phyloP scores from a whole-genome alignment of 1,284 basidiomycete genomes.

The Mycosarcoma maydis region DNA sequence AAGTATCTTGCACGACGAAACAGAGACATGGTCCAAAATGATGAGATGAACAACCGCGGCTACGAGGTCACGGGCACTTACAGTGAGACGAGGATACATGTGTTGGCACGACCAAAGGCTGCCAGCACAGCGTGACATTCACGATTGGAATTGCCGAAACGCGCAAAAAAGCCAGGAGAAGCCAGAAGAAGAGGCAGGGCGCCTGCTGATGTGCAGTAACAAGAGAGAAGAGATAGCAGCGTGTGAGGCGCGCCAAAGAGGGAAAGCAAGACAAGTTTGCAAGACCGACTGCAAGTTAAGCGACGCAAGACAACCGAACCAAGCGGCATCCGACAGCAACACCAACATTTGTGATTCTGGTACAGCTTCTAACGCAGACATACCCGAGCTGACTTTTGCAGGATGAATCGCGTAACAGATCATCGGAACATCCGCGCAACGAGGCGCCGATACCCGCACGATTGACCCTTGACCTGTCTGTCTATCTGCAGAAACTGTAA shows the following conservation, averaged over 20 bases:
- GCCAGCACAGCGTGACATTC: no score
- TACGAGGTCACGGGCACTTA: constrained; percentile 2
- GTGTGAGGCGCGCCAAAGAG: background rate
- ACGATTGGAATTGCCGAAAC: no score
- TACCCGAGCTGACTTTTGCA: constrained; percentile 22
- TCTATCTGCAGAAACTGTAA: constrained; percentile 28
- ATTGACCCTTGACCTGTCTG: constrained; percentile 2
- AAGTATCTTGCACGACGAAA: no score
- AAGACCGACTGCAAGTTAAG: constrained; percentile 9
- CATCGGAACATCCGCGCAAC: constrained; percentile 1
- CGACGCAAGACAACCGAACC: background rate
- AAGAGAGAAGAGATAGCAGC: background rate
- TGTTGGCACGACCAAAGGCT: no score
- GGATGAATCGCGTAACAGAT: background rate
- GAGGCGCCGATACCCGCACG: background rate
- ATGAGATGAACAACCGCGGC: background rate
- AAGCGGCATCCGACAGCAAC: background rate
- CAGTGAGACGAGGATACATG: background rate
- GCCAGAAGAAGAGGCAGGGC: no score
- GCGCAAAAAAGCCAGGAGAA: no score
- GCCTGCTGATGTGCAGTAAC: background rate
- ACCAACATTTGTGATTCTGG: background rate
- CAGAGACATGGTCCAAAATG: background rate
- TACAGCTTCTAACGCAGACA: constrained; percentile 20
- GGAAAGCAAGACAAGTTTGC: background rate